Base-by-base conservation (phyloP, 352 stramenopile genomes). In the Pseudoperonospora humuli region DNA sequence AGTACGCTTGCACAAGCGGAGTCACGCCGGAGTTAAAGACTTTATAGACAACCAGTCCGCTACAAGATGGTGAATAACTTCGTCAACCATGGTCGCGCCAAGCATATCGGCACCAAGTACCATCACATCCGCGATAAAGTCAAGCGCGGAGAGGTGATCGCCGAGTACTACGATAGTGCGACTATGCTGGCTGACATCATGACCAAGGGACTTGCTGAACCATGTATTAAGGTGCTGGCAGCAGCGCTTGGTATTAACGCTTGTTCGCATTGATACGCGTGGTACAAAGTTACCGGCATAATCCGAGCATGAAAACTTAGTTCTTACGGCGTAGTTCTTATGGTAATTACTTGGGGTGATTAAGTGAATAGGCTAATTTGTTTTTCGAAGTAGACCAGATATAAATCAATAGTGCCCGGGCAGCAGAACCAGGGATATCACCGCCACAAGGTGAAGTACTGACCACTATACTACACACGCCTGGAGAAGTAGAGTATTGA, bases 241-340 rank as follows among this genome's bases (percentile, higher is more conserved):
- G 9, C 35, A 7, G 35, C 35, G 23, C 35, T 40, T 26, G 35
- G 35, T n/a, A 23, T 40, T 28, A 5, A 28, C 23, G 35, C 35
- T 17, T 40, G 35, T 40, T 40, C 35, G 35, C 35, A 40, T 40
- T 40, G 35, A 28, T n/a, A n/a, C n/a, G n/a, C n/a, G n/a, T n/a
- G n/a, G n/a, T n/a, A n/a, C n/a, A n/a, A n/a, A n/a, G n/a, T n/a
- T n/a, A n/a, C n/a, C n/a, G n/a, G n/a, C n/a, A n/a, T n/a, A n/a
- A n/a, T n/a, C n/a, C n/a, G n/a, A n/a, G n/a, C n/a, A n/a, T n/a
- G n/a, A n/a, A n/a, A n/a, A n/a, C n/a, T n/a, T n/a, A n/a, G n/a
- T n/a, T n/a, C n/a, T n/a, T n/a, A n/a, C n/a, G n/a, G n/a, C n/a
- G n/a, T n/a, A n/a, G n/a, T n/a, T n/a, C n/a, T n/a, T n/a, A n/a